Conservation (phyloP, 805 yeast genomes). For the Kodamaea laetipori region DNA sequence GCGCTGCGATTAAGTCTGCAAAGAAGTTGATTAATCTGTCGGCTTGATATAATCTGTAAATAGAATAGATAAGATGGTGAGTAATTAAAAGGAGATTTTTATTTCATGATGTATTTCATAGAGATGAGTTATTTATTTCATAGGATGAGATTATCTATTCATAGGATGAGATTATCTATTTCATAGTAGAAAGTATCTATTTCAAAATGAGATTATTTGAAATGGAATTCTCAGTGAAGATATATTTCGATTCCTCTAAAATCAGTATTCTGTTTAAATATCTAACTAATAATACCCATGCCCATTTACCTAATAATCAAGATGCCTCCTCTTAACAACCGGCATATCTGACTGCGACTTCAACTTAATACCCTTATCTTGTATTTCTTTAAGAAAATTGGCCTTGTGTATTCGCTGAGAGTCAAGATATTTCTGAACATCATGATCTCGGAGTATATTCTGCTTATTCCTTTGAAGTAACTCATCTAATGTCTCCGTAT, state of each 20-base stretch:
- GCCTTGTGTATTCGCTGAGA: conserved; percentile 23
- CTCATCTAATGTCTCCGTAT: conserved; percentile 22
- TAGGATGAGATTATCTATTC: no score
- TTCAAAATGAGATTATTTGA: no score
- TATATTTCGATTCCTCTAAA: no score
- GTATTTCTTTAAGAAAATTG: conserved; percentile 28
- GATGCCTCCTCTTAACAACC: conserved; percentile 1
- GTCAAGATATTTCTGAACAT: conserved; percentile 18
- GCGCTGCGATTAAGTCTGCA: not conserved
- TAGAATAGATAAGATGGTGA: not conserved
- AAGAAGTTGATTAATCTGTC: not conserved
- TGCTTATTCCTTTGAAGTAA: conserved; percentile 13
- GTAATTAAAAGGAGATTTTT: not conserved
- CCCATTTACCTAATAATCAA: conserved; percentile 2
- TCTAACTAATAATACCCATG: not conserved
- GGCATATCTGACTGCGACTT: conserved; percentile 7
- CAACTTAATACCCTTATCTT: conserved; percentile 23
- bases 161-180: no score
- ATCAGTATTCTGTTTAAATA: no score
- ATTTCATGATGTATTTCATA: no score
- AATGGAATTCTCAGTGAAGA: no score
- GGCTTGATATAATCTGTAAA: not conserved
- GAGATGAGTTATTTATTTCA: no score
- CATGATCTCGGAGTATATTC: conserved; percentile 14
- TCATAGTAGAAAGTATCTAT: no score